Percentiles rank a stretch among this genome's conserved stretches.
Evolutionary conservation across 2,329 filamentous ascomycete genomes (phyloP).

Genomic region (Corinectria fuckeliana): DNA sequence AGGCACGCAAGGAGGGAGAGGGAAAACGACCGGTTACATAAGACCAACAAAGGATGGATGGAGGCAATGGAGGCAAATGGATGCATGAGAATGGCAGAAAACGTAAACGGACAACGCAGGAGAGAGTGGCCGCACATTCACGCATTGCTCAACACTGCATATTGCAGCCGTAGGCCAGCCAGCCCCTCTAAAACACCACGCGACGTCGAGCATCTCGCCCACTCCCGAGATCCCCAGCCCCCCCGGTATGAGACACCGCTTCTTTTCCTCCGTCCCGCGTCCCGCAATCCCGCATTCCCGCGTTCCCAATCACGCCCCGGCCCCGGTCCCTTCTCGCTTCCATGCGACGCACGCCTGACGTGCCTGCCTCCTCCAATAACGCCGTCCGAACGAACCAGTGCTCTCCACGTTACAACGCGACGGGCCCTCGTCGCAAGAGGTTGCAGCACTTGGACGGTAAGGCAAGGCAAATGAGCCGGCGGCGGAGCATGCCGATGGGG

Average conservation of each 20-base stretch:
- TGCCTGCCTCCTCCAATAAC: conserved; percentile 10
- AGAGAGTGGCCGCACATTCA: no score
- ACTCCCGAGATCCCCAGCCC: no score
- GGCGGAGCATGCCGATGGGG: conserved; percentile 8
- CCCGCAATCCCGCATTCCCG: not conserved
- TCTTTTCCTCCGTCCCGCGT: conserved; percentile 1
- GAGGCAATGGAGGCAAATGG: not conserved
- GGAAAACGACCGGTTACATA: not conserved
- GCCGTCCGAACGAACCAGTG: conserved; percentile 26
- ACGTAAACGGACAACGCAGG: not conserved
- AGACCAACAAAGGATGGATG: not conserved
- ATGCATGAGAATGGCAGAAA: no score
- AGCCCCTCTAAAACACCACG: conserved; percentile 11
- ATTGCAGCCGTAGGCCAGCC: no score
- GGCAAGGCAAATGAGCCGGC: not conserved
- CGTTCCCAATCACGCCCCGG: not conserved
- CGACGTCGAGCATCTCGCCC: not conserved
- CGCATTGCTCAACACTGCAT: no score
- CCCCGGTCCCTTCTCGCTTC: conserved; percentile 8
- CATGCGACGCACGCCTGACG: conserved; percentile 23
- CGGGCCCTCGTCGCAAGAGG: not conserved
- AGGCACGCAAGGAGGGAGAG: not conserved
- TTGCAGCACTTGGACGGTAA: not conserved
- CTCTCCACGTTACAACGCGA: conserved; percentile 28
- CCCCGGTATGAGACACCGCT: conserved; percentile 13